These are phyloP conservation scores for Neonothopanus nambi DNA, from an alignment of 1,284 basidiomycete species.

Conservation along the genomic window DNA sequence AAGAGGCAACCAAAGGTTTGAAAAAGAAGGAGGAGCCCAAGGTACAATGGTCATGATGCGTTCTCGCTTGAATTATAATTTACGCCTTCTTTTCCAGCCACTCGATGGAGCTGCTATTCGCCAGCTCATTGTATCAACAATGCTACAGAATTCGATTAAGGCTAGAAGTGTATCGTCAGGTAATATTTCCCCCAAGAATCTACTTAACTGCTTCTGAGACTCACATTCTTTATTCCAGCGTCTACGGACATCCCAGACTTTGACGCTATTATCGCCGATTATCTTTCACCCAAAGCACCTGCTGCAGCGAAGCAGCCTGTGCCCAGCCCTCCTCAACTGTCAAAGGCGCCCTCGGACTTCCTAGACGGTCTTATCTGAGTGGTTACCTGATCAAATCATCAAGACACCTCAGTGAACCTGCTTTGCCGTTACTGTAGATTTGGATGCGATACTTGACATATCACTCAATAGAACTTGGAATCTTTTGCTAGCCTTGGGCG, in stretches of 20 bases:
- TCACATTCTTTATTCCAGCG: slow-evolving; percentile 29
- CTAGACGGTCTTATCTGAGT: slow-evolving; percentile 28
- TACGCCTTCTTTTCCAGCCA: slow-evolving; percentile 35
- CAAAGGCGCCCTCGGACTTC: slow-evolving; percentile 23
- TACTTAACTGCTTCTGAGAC: slow-evolving; percentile 12
- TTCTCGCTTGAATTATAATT: not conserved
- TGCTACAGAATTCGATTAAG: slow-evolving; percentile 63
- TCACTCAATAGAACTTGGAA: too few species aligned
- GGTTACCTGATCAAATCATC: too few species aligned
- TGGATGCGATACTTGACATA: too few species aligned
- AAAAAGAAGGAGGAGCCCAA: slow-evolving; percentile 41
- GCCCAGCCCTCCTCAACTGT: slow-evolving; percentile 19
- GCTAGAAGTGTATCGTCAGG: slow-evolving; percentile 44
- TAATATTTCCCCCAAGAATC: slow-evolving; percentile 26
- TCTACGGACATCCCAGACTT: slow-evolving; percentile 51
- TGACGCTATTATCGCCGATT: slow-evolving; percentile 72
- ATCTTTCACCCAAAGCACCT: slow-evolving; percentile 42
- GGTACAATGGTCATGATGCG: slow-evolving; percentile 20
- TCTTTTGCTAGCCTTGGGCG: too few species aligned
- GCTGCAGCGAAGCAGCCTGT: slow-evolving; percentile 21
- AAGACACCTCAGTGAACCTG: too few species aligned
- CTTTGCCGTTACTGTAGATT: too few species aligned
- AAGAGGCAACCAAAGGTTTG: slow-evolving; percentile 15
- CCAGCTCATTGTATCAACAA: slow-evolving; percentile 68
- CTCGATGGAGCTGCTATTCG: slow-evolving; percentile 73